Evolutionary conservation across 2,329 filamentous ascomycete species (phyloP).

Genomic region (Verticillium klebahnii): DNA sequence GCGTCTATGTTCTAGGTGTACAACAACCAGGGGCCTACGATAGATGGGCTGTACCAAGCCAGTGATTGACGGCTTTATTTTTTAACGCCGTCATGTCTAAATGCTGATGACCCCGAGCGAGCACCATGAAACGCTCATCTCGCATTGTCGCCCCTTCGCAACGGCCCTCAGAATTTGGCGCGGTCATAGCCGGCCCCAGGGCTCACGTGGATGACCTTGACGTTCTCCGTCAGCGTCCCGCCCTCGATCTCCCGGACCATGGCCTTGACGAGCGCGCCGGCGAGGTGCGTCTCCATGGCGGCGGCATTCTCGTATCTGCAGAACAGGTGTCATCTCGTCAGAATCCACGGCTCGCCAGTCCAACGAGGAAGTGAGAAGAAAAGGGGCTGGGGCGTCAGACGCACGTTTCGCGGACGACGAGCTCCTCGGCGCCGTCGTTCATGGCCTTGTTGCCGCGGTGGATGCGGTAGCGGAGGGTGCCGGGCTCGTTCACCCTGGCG

Average conservation of each 20-base stretch:
- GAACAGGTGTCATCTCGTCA: too few relatives aligned
- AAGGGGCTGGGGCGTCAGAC: neutral
- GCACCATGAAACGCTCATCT: too few relatives aligned
- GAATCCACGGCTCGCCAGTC: too few relatives aligned
- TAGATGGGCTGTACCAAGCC: too few relatives aligned
- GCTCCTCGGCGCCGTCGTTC: conserved; percentile 16
- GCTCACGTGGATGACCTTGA: conserved; percentile 3
- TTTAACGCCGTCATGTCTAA: too few relatives aligned
- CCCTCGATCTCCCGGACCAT: conserved; percentile 15
- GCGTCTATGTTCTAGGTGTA: too few relatives aligned
- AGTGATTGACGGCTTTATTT: too few relatives aligned
- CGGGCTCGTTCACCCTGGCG: conserved; percentile 18
- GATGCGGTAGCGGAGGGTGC: conserved; percentile 19
- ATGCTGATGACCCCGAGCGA: too few relatives aligned
- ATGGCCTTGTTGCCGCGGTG: conserved; percentile 17
- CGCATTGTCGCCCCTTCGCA: too few relatives aligned
- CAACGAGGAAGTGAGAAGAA: neutral
- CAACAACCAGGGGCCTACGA: too few relatives aligned
- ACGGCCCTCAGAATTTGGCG: neutral
- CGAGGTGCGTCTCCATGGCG: conserved; percentile 16
- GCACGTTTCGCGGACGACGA: conserved; percentile 21
- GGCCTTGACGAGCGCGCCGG: conserved; percentile 12
- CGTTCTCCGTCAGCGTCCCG: conserved; percentile 2
- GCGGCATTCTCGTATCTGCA: conserved; percentile 18
- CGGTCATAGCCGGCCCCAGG: neutral